Evolutionary conservation across 352 stramenopile genomes (phyloP), one percentile per base, ranked within the genome.

Genomic region (Phytopythium delawarense): DNA sequence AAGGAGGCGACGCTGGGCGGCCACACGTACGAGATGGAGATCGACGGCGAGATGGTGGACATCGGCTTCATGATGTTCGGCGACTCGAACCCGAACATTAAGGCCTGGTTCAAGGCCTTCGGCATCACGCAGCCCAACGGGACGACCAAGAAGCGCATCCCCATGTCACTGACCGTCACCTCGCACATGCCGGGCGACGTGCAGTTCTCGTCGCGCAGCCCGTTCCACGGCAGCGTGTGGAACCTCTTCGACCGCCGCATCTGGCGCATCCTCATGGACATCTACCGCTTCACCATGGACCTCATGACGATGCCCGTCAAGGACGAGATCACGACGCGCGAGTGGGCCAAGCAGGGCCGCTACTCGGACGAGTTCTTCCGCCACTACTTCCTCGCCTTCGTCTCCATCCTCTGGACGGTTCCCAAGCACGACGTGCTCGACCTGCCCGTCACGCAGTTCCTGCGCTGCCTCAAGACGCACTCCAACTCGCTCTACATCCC

Each of bases 51-150:
- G 66, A 77, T 81, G 57, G 86, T 95, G 18, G 86, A 95, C 67
- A 81, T 95, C 42, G 86, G 86, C 66, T 95, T 95, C 72, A 95
- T 95, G 86, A 95, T 95, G 86, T 95, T 91, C 56, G 86, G 86
- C 28, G 86, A 95, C 68, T 95, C 86, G 69, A 95, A 95, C 75
- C 86, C 86, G 53, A 95, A 95, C 78, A 95, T 95, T 66, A 95
- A 95, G 73, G 80, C 87, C 57, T 95, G 86, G 86, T 95, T 95
- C 71, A 87, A 91, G 73, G 84, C 77, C 48, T 84, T 95, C 39
- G 86, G 86, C 52, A 74, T 95, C 67, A 95, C 86, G 32, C 69
- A 95, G 63, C 79, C 85, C n/a, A 72, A 95, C 59, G 86, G 86
- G 52, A 93, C 86, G 59, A 95, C 86, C 45, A 87, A 87, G 62